These are phyloP conservation scores for Moesziomyces sp. DNA, from an alignment of 1,284 basidiomycete genomes.

Conservation along the genomic window DNA sequence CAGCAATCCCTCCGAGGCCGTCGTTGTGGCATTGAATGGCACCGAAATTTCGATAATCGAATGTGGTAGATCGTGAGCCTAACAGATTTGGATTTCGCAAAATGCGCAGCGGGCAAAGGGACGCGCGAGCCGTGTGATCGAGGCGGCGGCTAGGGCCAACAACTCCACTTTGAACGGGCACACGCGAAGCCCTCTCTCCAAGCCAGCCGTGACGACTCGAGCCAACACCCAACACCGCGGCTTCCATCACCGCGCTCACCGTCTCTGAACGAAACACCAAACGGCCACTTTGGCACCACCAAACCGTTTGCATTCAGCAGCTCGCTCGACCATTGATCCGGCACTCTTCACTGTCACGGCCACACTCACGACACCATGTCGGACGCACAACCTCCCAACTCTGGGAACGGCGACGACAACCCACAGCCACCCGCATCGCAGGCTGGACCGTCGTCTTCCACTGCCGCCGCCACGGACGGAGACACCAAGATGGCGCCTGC, in stretches of 20 bases:
- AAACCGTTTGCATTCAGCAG: not conserved
- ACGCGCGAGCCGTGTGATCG: slow-evolving; percentile 46
- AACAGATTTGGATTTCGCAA: not conserved
- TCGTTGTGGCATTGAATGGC: not conserved
- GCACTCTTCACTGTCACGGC: not conserved
- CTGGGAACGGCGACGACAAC: slow-evolving; percentile 15
- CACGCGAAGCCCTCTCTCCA: not conserved
- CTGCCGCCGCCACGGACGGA: slow-evolving; percentile 23
- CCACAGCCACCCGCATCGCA: slow-evolving; percentile 19
- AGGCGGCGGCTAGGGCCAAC: slow-evolving; percentile 1
- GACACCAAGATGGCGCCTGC: slow-evolving; percentile 47
- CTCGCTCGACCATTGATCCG: not conserved
- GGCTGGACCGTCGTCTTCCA: slow-evolving; percentile 27
- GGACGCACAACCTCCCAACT: slow-evolving; percentile 37
- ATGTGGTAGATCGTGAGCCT: slow-evolving; percentile 5
- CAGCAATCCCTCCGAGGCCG: not conserved
- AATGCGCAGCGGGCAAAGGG: slow-evolving; percentile 13
- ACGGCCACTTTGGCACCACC: not conserved
- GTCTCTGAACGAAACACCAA: not conserved
- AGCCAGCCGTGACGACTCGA: not conserved
- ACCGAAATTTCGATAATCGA: not conserved
- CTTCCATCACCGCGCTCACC: not conserved
- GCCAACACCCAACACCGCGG: not conserved
- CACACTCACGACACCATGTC: slow-evolving; percentile 22
- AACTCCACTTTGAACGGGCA: slow-evolving; percentile 25